Evolutionary conservation across 2,329 filamentous ascomycete genomes (phyloP), one percentile per base, ranked within the genome.

Genomic region (Penicillium polonicum): DNA sequence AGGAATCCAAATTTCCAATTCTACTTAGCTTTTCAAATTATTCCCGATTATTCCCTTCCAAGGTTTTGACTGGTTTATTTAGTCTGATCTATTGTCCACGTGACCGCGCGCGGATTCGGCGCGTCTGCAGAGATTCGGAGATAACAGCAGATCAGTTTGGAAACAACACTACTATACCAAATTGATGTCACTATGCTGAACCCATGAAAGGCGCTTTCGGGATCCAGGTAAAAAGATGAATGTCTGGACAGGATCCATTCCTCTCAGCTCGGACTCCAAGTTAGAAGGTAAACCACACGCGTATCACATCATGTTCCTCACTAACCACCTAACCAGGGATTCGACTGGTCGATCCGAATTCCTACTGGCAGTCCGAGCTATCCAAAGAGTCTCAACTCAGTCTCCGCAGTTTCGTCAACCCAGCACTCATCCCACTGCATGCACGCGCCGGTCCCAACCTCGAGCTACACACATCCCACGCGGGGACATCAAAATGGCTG

Each of bases 381-480:
- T 62, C 67, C 12, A 76, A 70, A 60, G 65, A 70, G 35, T 66
- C 70, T 5, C 71, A 60, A 21, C 67, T 78, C 10, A 63, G 59
- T 21, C 57, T 77, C 27, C 68, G 66, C 33, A 68, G 68, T 58
- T 74, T 76, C 33, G 74, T 78, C 29, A 74, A 77, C 31, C 75
- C 75, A 7, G 65, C 70, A n/a, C 65, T 75, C 12, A 71, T 78
- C 29, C 76, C 76, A 31, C 65, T 77, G 5, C 72, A 75, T 56
- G 74, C 72, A n/a, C 72, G 75, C 48, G 69, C 68, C 7, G 75
- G 75, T 12, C 73, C 74, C 6, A 73, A 68, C 41, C 71, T 78
- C 21, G 75, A 78, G 65, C 52, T 77, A 35, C 74, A 77, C 58
- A 70, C 72, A 7, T 65, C 57, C 6, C 64, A 74, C 54, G 44